Conservation (phyloP, 1,284 basidiomycete genomes). For the Malassezia sympodialis region DNA sequence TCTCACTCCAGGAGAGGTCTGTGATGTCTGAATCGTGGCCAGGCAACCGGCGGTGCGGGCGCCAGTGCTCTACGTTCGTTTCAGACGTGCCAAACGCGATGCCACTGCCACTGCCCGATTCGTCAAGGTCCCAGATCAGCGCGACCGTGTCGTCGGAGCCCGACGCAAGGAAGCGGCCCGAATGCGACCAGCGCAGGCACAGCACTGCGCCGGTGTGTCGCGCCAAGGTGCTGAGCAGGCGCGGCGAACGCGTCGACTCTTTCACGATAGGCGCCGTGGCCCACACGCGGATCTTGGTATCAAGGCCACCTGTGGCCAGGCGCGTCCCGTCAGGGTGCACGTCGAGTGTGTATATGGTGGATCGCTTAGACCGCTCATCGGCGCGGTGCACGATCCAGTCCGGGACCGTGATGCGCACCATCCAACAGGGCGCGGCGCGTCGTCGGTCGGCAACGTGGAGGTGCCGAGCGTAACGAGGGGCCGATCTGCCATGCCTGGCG, state of each 20-base stretch:
- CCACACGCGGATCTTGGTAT: conserved; percentile 95
- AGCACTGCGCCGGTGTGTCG: conserved; percentile 92
- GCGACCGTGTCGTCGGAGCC: conserved; percentile 91
- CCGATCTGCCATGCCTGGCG: not conserved
- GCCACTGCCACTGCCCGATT: conserved; percentile 24
- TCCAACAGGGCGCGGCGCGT: not conserved
- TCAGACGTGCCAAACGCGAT: conserved; percentile 38
- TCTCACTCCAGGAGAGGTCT: conserved; percentile 88
- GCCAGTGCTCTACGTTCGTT: conserved; percentile 77
- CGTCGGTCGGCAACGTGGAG: conserved; percentile 3
- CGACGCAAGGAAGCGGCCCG: conserved; percentile 83
- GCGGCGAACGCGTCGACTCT: conserved; percentile 63
- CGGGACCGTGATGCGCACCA: conserved; percentile 30
- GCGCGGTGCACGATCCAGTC: conserved; percentile 46
- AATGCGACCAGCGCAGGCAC: conserved; percentile 88
- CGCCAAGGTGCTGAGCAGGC: conserved; percentile 76
- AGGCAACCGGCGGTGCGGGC: conserved; percentile 75
- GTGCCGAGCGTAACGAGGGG: not conserved
- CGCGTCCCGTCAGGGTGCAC: conserved; percentile 92
- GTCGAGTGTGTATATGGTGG: conserved; percentile 81
- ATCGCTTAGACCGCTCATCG: conserved; percentile 57
- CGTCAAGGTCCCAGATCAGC: conserved; percentile 91
- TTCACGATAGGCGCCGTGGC: conserved; percentile 83
- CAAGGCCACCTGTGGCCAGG: conserved; percentile 87
- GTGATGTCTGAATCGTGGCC: conserved; percentile 78